Base-by-base conservation (phyloP, 1,284 basidiomycete genomes). In the Fistulina hepatica region DNA sequence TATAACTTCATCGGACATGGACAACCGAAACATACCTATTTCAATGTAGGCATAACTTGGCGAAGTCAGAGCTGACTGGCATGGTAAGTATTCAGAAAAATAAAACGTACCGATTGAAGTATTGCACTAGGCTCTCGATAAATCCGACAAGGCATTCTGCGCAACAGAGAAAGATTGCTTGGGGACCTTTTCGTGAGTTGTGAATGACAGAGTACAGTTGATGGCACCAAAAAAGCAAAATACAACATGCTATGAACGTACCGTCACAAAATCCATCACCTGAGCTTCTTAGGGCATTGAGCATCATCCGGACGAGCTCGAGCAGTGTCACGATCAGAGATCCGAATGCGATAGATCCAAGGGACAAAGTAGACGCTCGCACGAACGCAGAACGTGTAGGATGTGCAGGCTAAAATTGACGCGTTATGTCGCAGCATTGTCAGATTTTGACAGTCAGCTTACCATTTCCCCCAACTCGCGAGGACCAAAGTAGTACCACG, bases 271-370 rank as follows among this genome's bases (percentile, higher is more conserved):
- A 6, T 7, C 6, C 16, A 27, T 10, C 4, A 21, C 3, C 17
- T 15, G 21, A 4, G 28, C 28, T n/a, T 13, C 77, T 67, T 10
- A 77, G 59, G 15, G 74, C 60, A 38, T 77, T 73, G 34, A 93
- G 54, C 27, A 88, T 52, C 41, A 89, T 65, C 32, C 76, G 64
- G 31, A 92, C 48, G 4, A 91, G 53, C 49, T 94, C 90, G 33
- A 94, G 65, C 21, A 94, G 54, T 0, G 91, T 89, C 31, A 94
- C 89, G 44, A 94, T 86, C 49, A 94, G 64, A 2, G 81, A 86
- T 4, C 90, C 90, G 52, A 93, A 91, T 4, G 86, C 85, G 50
- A 94, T 90, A 0, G 84, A 89, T 5, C 89, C 91, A 21, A 95
- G 69, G 1, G 85, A 91, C 37, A 82, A 64, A 0, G 88, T 90